Evolutionary conservation across 441 rosid species (phyloP).

Genomic region (Adansonia rubrostipa): DNA sequence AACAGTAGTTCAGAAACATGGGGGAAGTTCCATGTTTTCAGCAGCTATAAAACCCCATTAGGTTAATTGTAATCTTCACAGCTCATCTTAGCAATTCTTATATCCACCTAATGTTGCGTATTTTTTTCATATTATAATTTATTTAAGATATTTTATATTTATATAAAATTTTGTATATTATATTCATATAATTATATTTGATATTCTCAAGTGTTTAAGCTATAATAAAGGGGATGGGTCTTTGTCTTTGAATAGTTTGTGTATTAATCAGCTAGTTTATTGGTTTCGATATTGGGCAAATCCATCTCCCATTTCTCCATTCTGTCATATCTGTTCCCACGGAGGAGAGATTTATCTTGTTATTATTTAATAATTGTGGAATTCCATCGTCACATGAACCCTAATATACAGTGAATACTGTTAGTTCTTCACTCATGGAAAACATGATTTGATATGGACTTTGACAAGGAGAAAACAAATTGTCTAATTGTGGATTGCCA

Average conservation of each 20-base stretch:
- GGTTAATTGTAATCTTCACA: no score
- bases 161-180: no score
- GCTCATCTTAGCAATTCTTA: no score
- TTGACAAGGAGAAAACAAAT: conserved; percentile 5
- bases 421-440: conserved; percentile 9
- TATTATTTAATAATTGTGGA: background rate
- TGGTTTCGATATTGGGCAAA: background rate
- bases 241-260: background rate
- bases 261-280: background rate
- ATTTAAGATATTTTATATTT: no score
- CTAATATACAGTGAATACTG: conserved; percentile 26
- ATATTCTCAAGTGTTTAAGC: no score
- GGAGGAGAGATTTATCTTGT: background rate
- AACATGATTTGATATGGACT: conserved; percentile 7
- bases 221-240: no score
- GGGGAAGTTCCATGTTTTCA: no score
- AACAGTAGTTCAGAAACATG: no score
- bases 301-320: conserved; percentile 2
- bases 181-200: no score
- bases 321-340: background rate
- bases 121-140: no score
- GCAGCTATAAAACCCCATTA: no score
- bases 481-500: background rate
- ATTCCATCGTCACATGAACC: conserved; percentile 29
- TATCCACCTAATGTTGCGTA: no score